Conservation (phyloP, 2,329 filamentous ascomycete genomes). For the Sporothrix sp. region DNA sequence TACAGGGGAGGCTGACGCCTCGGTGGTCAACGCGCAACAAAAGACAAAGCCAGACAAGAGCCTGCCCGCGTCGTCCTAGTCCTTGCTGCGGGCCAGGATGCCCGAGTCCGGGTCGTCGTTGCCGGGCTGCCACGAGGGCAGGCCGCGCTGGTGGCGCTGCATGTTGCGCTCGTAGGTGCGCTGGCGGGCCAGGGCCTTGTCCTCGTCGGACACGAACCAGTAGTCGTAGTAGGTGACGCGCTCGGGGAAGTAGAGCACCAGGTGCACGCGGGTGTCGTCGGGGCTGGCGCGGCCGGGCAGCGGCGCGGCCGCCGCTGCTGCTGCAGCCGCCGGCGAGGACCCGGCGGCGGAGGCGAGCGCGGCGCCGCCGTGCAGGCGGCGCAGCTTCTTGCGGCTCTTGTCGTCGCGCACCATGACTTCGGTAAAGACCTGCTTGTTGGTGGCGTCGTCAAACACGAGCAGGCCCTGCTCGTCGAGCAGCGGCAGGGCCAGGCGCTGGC, state of each 20-base stretch:
- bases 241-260: constrained; percentile 21
- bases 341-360: background rate
- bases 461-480: constrained; percentile 17
- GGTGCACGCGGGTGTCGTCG: constrained; percentile 17
- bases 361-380: constrained; percentile 1
- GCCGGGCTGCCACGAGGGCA: constrained; percentile 18
- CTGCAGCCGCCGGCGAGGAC: background rate
- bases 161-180: constrained; percentile 18
- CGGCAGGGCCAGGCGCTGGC: constrained; percentile 19
- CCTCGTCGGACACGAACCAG: constrained; percentile 20
- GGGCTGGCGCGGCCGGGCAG: background rate
- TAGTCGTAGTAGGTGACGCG: constrained; percentile 19
- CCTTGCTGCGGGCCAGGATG: constrained; percentile 18
- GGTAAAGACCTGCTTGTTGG: constrained; percentile 18
- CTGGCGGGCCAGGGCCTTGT: constrained; percentile 18
- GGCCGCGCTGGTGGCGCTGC: constrained; percentile 17
- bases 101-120: constrained; percentile 19
- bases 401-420: constrained; percentile 21
- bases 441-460: constrained; percentile 18
- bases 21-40: no score
- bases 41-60: background rate
- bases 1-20: no score
- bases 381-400: constrained; percentile 18
- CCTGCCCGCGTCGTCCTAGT: no score
- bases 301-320: no score